These are phyloP conservation scores for Durusdinium trenchii DNA, from an alignment of 73 alveolate species.

Conservation along the genomic window DNA sequence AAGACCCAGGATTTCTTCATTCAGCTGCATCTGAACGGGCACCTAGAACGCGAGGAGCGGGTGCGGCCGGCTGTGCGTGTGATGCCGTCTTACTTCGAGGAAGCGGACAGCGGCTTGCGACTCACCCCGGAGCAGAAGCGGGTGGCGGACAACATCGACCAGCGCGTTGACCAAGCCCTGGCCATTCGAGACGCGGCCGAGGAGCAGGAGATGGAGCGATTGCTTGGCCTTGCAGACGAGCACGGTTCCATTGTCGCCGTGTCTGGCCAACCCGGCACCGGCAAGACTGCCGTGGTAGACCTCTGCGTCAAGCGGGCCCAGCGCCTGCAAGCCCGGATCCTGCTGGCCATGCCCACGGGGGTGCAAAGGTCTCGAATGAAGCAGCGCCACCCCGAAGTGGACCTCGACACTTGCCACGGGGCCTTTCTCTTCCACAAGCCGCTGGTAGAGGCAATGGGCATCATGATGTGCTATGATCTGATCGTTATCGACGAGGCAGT, in stretches of 20 bases:
- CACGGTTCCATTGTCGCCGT: not conserved
- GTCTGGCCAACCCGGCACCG: slow-evolving; percentile 6
- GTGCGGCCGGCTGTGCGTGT: not conserved
- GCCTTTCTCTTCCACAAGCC: slow-evolving; percentile 71
- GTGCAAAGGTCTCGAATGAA: not conserved
- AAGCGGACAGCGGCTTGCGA: not conserved
- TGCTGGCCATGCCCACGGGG: slow-evolving; percentile 47
- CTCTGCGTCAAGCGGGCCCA: slow-evolving; percentile 48
- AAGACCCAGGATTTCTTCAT: slow-evolving; percentile 35
- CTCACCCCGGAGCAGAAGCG: slow-evolving; percentile 1
- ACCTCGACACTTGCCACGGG: slow-evolving; percentile 61
- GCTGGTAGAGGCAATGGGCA: slow-evolving; percentile 35
- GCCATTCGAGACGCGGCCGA: not conserved
- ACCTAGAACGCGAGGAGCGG: not conserved
- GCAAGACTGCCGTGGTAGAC: slow-evolving; percentile 39
- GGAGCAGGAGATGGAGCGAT: not conserved
- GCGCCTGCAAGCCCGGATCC: not conserved
- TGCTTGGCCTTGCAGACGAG: not conserved
- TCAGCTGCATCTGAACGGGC: slow-evolving; percentile 29
- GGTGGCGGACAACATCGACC: not conserved
- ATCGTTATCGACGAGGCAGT: slow-evolving; percentile 41
- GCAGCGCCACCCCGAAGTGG: slow-evolving; percentile 13
- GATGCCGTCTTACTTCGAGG: not conserved
- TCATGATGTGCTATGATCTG: slow-evolving; percentile 24
- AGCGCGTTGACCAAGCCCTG: slow-evolving; percentile 52